These are phyloP conservation scores for Boletus speciosus DNA, from an alignment of 768 basidiomycete genomes.

Conservation along the genomic window DNA sequence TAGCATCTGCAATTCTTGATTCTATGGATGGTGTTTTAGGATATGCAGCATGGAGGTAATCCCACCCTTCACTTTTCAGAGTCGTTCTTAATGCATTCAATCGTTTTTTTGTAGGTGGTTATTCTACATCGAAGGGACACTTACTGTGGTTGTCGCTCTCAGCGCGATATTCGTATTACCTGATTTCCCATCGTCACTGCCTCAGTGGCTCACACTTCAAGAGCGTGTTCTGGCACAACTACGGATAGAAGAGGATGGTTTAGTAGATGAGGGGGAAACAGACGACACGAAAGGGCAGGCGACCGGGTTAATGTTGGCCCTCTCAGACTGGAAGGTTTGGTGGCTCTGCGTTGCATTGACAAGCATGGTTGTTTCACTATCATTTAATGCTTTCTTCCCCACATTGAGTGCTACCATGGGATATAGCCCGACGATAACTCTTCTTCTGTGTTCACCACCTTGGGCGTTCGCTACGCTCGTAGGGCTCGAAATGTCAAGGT, in stretches of 20 bases:
- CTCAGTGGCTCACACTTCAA: slow-evolving; percentile 55
- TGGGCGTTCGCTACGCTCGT: slow-evolving; percentile 61
- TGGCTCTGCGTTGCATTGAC: slow-evolving; percentile 66
- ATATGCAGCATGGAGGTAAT: slow-evolving; percentile 69
- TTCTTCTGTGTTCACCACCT: slow-evolving; percentile 69
- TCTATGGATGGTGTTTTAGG: slow-evolving; percentile 69
- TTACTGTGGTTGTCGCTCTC: slow-evolving; percentile 50
- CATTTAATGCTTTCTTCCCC: slow-evolving; percentile 80
- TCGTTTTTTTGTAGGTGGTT: slow-evolving; percentile 52
- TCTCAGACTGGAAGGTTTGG: slow-evolving; percentile 84
- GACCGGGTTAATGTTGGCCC: slow-evolving; percentile 53
- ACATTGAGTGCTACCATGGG: slow-evolving; percentile 73
- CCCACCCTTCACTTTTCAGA: not conserved
- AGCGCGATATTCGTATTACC: slow-evolving; percentile 64
- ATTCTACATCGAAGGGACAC: slow-evolving; percentile 63
- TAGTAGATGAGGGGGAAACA: slow-evolving; percentile 46
- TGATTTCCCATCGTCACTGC: slow-evolving; percentile 64
- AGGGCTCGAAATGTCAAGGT: slow-evolving; percentile 54
- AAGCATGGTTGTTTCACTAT: slow-evolving; percentile 54
- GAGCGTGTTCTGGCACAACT: slow-evolving; percentile 55
- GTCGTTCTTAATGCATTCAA: not conserved
- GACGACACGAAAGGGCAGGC: slow-evolving; percentile 30
- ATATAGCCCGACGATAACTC: slow-evolving; percentile 57
- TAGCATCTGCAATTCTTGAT: slow-evolving; percentile 73
- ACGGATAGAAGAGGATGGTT: slow-evolving; percentile 65